phyloP scores from a whole-genome alignment of 768 basidiomycete species.

The Symmetrospora coprosmae region DNA sequence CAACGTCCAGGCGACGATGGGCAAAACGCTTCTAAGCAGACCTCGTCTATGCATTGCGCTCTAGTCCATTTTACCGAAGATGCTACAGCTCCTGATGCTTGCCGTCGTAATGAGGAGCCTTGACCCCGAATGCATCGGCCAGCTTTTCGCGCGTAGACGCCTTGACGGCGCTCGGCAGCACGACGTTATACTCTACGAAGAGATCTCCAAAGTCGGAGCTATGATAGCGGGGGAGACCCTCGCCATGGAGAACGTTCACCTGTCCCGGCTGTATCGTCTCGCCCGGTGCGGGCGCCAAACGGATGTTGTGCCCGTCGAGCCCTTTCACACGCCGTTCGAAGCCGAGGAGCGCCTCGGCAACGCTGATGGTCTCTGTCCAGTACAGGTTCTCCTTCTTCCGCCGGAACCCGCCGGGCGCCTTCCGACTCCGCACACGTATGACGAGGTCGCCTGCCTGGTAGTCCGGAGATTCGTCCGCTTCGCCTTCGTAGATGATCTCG shows the following conservation, averaged over 20 bases:
- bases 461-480: slow-evolving; percentile 87
- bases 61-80: background rate
- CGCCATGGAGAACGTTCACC: slow-evolving; percentile 68
- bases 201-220: slow-evolving; percentile 53
- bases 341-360: slow-evolving; percentile 94
- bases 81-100: background rate
- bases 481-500: slow-evolving; percentile 87
- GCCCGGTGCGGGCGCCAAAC: slow-evolving; percentile 52
- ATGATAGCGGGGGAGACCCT: slow-evolving; percentile 74
- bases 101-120: background rate
- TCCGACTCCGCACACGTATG: slow-evolving; percentile 63
- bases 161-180: slow-evolving; percentile 59
- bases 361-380: slow-evolving; percentile 76
- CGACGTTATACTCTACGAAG: slow-evolving; percentile 83
- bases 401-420: slow-evolving; percentile 64
- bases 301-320: slow-evolving; percentile 58
- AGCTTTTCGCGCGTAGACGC: background rate
- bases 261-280: slow-evolving; percentile 88
- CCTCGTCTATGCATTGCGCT: background rate
- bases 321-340: slow-evolving; percentile 83
- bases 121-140: background rate
- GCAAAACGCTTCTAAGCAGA: background rate
- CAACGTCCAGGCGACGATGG: too few species aligned
- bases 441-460: slow-evolving; percentile 93
- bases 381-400: slow-evolving; percentile 82